These are phyloP conservation scores for Pelagomonas calceolata DNA, from an alignment of 108 stramenopile species.

Conservation along the genomic window DNA sequence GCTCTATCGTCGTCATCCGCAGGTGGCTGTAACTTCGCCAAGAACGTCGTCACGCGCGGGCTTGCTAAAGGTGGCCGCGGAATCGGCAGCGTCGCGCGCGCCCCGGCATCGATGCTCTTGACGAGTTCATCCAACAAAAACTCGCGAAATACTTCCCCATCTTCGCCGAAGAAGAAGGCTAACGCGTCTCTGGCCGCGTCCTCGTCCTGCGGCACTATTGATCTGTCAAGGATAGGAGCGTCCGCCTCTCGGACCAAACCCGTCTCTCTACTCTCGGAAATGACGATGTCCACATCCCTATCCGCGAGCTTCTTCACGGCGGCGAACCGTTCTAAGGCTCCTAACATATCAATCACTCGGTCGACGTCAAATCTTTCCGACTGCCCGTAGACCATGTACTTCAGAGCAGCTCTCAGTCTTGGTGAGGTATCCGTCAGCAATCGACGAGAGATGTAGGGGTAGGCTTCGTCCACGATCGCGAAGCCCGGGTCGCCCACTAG, in stretches of 20 bases:
- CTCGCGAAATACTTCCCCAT: conserved; percentile 75
- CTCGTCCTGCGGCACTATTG: neutral
- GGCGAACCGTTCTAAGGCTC: conserved; percentile 72
- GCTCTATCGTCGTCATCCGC: conserved; percentile 20
- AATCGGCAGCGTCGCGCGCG: conserved; percentile 40
- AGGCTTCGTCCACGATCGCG: conserved; percentile 86
- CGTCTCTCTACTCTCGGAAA: neutral
- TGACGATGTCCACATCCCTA: neutral
- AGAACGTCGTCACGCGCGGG: conserved; percentile 12
- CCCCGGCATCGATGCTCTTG: conserved; percentile 59
- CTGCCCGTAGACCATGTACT: conserved; percentile 87
- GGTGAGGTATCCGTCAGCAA: conserved; percentile 77
- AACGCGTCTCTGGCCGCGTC: conserved; percentile 57
- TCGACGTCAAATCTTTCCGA: conserved; percentile 80
- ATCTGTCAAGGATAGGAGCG: neutral
- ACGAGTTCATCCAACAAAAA: conserved; percentile 79
- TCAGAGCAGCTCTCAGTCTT: conserved; percentile 60
- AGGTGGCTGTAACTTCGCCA: conserved; percentile 18
- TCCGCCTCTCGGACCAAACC: neutral
- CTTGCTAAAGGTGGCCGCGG: conserved; percentile 9
- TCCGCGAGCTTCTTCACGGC: conserved; percentile 46
- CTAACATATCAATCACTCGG: conserved; percentile 75
- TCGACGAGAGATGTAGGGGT: conserved; percentile 78
- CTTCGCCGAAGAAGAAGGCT: conserved; percentile 77
- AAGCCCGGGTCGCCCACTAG: conserved; percentile 84